Base-by-base conservation (phyloP, 345 rosid genomes). In the Turnera subulata region DNA sequence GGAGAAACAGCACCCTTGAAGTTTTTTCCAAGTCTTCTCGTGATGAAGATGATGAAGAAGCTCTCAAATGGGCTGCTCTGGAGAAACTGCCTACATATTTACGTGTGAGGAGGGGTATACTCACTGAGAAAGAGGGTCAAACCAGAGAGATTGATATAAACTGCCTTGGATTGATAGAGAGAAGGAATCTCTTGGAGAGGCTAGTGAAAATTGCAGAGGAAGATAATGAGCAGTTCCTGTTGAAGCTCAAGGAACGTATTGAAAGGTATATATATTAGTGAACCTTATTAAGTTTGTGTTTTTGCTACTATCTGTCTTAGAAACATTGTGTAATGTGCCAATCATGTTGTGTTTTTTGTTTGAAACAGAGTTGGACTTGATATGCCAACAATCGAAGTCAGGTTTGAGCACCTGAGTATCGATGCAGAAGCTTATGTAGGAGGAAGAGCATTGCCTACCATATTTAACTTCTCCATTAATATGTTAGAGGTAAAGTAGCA, bases 51-150 rank as follows among this genome's bases (percentile, higher is more conserved):
- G 74, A 84, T 58, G 96, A 88, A 63, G 96, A 83, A 76, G 97
- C 88, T 46, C 73, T 88, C 55, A 85, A 45, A 69, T 91, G 96
- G 97, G 97, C 97, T 43, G 97, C 97, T 43, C 11, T 91, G 3
- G 90, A 91, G 75, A 91, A 77, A 71, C 81, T 91, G n/a, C 97
- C 97, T 0, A 84, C 97, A 3, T 79, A 65, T 63, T 64, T 79
- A 56, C 85, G 91, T 52, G 50, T 85, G 0, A 74, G 73, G 64
- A 84, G 91, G 79, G 96, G 96, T 18, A 69, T 91, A 22, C 78
- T 91, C 11, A 66, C 79, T 10, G 63, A 76, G 71, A 62, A 77
- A 40, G 82, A 80, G 22, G 86, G 88, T 4, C 46, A 62, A 0
- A 19, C 78, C 6, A 69, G 80, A 21, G 88, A 88, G 79, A 63